phyloP scores from a whole-genome alignment of 148 eudicot species.

The Fallopia convolvulus region DNA sequence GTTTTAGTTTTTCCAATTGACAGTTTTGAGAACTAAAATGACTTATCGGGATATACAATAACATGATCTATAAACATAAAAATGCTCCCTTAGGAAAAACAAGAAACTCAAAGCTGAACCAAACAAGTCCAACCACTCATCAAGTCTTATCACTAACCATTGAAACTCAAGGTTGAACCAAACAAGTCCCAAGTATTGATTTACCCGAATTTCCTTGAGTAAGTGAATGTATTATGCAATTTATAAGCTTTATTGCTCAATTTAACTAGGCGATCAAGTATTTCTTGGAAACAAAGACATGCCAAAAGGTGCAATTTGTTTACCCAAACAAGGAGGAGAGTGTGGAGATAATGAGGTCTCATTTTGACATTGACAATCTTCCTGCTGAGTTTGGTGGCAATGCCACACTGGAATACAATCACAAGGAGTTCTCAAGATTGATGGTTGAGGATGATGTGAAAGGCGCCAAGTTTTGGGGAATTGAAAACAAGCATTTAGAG shows the following conservation, averaged over 20 bases:
- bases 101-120: too few relatives aligned
- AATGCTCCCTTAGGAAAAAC: too few relatives aligned
- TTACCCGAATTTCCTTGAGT: too few relatives aligned
- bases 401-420: constrained; percentile 66
- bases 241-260: too few relatives aligned
- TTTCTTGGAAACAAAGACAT: constrained; percentile 59
- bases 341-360: constrained; percentile 60
- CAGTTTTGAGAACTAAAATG: background rate
- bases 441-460: constrained; percentile 69
- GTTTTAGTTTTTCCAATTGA: background rate
- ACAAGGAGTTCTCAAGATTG: constrained; percentile 60
- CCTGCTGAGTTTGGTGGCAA: constrained; percentile 86
- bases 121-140: too few relatives aligned
- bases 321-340: constrained; percentile 66
- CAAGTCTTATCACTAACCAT: too few relatives aligned
- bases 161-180: too few relatives aligned
- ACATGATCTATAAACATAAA: too few relatives aligned
- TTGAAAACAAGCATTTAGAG: constrained; percentile 13
- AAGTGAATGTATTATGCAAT: too few relatives aligned
- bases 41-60: too few relatives aligned
- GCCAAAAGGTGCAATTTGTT: constrained; percentile 56
- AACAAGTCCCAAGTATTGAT: too few relatives aligned
- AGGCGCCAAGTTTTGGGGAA: constrained; percentile 67
- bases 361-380: constrained; percentile 71
- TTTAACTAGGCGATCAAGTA: constrained; percentile 48